Conservation (phyloP, 2,329 filamentous ascomycete genomes). For the Ophiobolus disseminans region DNA sequence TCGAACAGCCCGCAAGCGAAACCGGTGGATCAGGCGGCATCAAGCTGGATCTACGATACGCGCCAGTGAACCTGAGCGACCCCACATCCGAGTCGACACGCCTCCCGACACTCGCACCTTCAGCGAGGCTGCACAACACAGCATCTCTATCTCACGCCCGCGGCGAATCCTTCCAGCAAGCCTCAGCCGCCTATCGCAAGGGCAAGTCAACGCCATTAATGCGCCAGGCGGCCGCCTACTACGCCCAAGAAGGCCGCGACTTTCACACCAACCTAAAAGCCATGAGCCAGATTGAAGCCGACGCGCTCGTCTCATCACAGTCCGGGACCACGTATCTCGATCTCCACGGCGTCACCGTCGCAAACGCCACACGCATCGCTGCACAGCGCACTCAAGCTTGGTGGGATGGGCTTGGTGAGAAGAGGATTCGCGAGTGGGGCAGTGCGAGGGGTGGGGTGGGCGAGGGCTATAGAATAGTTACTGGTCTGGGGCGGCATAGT, state of each 20-base stretch:
- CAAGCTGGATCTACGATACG: conserved; percentile 58
- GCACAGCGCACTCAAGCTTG: conserved; percentile 70
- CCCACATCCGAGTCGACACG: conserved; percentile 33
- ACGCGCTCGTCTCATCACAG: conserved; percentile 71
- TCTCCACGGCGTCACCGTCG: conserved; percentile 82
- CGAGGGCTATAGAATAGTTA: conserved; percentile 75
- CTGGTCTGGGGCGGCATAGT: conserved; percentile 81
- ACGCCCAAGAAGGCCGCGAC: conserved; percentile 73
- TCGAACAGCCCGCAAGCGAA: conserved; percentile 44
- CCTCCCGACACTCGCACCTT: conserved; percentile 33
- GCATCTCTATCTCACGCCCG: conserved; percentile 56
- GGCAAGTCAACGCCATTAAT: conserved; percentile 75
- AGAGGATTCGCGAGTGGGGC: conserved; percentile 55
- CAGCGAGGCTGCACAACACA: conserved; percentile 50
- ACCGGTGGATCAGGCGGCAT: conserved; percentile 48
- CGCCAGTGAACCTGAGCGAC: conserved; percentile 49
- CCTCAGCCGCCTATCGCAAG: conserved; percentile 64
- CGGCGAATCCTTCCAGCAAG: conserved; percentile 62
- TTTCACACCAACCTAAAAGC: conserved; percentile 64
- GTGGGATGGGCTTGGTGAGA: conserved; percentile 78
- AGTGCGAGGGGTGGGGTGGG: conserved; percentile 53
- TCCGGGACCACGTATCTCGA: conserved; percentile 75
- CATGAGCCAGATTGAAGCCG: conserved; percentile 71
- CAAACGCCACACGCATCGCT: conserved; percentile 81
- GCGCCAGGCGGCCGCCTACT: conserved; percentile 77